Evolutionary conservation across 2,329 filamentous ascomycete genomes (phyloP), one percentile per base, ranked within the genome.

Genomic region (Alternaria novae-zelandiae): DNA sequence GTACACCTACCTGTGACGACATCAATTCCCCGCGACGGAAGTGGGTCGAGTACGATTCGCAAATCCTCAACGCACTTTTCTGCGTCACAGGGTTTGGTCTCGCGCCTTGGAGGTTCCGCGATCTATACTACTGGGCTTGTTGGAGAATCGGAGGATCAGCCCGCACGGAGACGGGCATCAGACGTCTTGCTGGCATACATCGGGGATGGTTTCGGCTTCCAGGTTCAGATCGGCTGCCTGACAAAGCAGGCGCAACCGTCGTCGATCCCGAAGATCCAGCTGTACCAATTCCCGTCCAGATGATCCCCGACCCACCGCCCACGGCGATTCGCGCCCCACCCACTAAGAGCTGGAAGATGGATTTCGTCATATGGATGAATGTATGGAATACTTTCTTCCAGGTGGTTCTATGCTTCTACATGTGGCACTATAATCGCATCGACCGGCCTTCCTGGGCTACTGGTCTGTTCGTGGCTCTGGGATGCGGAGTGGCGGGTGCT

Each of bases 31-130:
- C 92, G 2, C 88, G 93, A n/a, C 85, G 91, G 20, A 89, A 89
- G 63, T 97, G 94, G 93, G 88, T 97, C 69, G 93, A 97, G 80
- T 90, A 88, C 72, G 91, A 94, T 77, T 92, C 90, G 1, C 93
- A 97, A 76, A 91, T 97, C 62, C 82, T 95, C 21, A 96, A 94
- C 73, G 91, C 86, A 0, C 86, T 97, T 1, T 97, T 97, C 84
- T 96, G 92, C 79, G 89, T 96, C 7, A 95, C 93, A 2, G 93
- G 90, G 1, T 95, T 96, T 69, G 93, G 93, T 0, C 85, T 96
- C 12, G 90, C 91, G 2, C 93, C 93, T 0, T 97, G 93, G 93
- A 87, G 93, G 30, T 91, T 94, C 70, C 86, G 93, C 30, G 93
- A 97, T 76, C 81, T 93, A 10, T 96, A 90, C 77, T 93, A 88